Conservation (phyloP, 2,329 filamentous ascomycete genomes). For the Dryadomyces quercus-mongolicae region DNA sequence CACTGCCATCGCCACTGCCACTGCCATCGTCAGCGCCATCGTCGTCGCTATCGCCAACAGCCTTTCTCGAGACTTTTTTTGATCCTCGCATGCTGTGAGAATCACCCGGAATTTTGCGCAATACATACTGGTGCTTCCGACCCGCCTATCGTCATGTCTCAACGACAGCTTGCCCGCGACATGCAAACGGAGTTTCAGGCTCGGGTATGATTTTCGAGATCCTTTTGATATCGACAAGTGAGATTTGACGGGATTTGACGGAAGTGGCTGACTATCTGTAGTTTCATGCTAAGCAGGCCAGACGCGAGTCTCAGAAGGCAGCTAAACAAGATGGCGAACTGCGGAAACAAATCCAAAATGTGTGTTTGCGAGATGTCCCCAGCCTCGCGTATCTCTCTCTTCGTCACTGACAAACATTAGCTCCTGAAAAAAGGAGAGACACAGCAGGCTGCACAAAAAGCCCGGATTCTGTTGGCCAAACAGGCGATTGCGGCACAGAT, state of each 20-base stretch:
- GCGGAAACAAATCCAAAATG: slow-evolving; percentile 50
- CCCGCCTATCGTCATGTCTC: slow-evolving; percentile 31
- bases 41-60: neutral
- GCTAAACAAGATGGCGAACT: slow-evolving; percentile 47
- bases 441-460: slow-evolving; percentile 51
- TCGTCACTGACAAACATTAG: slow-evolving; percentile 8
- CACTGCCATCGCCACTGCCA: neutral
- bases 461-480: slow-evolving; percentile 49
- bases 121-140: neutral
- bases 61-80: neutral
- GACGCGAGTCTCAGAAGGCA: slow-evolving; percentile 48
- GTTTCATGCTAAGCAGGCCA: slow-evolving; percentile 52
- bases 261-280: slow-evolving; percentile 13
- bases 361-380: slow-evolving; percentile 10
- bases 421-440: slow-evolving; percentile 51
- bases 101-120: no score
- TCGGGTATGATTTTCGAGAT: slow-evolving; percentile 23
- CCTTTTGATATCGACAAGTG: neutral
- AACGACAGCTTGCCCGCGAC: slow-evolving; percentile 45
- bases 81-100: neutral
- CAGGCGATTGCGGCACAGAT: slow-evolving; percentile 51
- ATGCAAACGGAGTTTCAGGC: slow-evolving; percentile 53
- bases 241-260: no score
- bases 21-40: neutral
- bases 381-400: neutral